Evolutionary conservation across 129 eudicot genomes (phyloP), one percentile per base, ranked within the genome.

Genomic region (Gnaphalium uliginosum): DNA sequence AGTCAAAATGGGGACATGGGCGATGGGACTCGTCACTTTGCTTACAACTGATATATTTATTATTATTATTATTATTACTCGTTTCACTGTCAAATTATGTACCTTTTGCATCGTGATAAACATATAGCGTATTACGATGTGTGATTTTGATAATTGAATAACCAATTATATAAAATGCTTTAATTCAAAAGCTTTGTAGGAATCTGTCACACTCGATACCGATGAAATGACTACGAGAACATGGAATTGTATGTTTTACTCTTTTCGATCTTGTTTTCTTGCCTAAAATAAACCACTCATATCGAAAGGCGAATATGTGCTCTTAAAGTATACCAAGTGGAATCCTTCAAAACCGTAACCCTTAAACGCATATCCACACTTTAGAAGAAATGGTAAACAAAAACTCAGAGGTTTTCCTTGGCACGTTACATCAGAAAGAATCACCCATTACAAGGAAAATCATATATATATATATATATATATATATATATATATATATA

Each of bases 121-220:
- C 81, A 26, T 41, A 21, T 41, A 19, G 15, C 54, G 18, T 41
- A 63, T 59, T 59, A 56, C 39, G 68, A 69, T 60, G 71, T 59
- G 26, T 69, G 82, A 78, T 32, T 51, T 78, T 60, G 82, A 69
- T 70, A 61, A 60, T 29, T 51, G 56, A 61, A 21, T 59, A 41
- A 69, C 71, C 71, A 78, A 60, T 21, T 70, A 59, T 27, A 21
- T 22, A 53, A 13, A 68, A 57, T 26, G 62, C 13, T 37, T 37
- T 2, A 37, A 21, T 58, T 58, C 61, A 57, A 58, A 68, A 58
- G 66, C 35, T 59, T 39, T 39, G 59, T 68, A 37, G 69, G 69
- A 77, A 69, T 69, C 61, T 11, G 17, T 77, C 81, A 41, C 75
- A 35, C 59, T 77, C 81, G 3, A 27, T 68, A 41, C 33, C 32